phyloP scores from a whole-genome alignment of 345 rosid genomes.

The Ceriops tagal region DNA sequence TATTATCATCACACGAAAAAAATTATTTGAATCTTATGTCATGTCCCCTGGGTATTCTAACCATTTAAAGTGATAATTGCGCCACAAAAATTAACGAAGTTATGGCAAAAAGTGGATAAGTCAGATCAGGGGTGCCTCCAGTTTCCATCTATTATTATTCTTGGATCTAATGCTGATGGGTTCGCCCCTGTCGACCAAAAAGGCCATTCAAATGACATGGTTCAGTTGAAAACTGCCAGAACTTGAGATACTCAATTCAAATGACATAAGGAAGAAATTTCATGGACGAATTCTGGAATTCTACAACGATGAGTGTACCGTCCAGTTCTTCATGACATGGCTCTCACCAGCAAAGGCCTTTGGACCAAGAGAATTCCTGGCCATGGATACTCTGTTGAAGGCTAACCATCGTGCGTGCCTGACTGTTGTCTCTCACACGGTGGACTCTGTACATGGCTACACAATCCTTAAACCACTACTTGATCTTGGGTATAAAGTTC shows the following conservation, averaged over 20 bases:
- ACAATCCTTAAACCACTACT: not conserved
- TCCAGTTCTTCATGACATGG: conserved; percentile 4
- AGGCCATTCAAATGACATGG: conserved; percentile 1
- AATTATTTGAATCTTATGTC: no score
- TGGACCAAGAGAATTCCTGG: not conserved
- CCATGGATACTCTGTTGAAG: not conserved
- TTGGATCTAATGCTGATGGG: no score
- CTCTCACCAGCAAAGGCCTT: conserved; percentile 1
- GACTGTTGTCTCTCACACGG: not conserved
- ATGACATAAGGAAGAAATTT: conserved; percentile 10
- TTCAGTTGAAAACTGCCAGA: conserved; percentile 6
- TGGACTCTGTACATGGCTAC: not conserved
- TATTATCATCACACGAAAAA: no score
- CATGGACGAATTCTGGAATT: no score
- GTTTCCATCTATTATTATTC: no score
- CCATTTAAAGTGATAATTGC: not conserved
- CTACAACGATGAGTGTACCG: not conserved
- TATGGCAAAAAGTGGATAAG: not conserved
- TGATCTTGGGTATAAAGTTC: not conserved
- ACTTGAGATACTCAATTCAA: conserved; percentile 15
- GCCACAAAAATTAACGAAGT: not conserved
- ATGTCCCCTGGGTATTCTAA: not conserved
- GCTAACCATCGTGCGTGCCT: not conserved
- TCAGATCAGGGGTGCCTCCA: no score
- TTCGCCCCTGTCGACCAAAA: no score